Base-by-base conservation (phyloP, 768 basidiomycete species). In the Boletellus ananas region DNA sequence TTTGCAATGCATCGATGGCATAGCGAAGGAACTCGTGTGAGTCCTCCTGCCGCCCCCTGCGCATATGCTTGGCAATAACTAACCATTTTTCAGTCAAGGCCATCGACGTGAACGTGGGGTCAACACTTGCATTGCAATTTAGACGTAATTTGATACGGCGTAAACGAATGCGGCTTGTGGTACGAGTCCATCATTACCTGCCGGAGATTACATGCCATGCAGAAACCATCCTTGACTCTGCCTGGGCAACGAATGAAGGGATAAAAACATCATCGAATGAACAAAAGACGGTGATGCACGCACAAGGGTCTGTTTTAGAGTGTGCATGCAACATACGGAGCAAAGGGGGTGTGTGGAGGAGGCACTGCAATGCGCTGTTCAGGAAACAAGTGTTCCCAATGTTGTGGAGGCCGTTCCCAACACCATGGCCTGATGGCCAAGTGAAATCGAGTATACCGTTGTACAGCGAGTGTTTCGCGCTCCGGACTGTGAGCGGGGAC, bases 21-120 rank as follows among this genome's bases (percentile, higher is more conserved):
- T 94, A 96, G 29, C 96, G 85, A 43, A 99, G 82, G 63, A 98
- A 98, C 69, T 99, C 96, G 64, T 99, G 96, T 9, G 96, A 85
- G 66, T 99, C 96, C 64, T 99, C 96, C 67, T 99, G 96, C 58
- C 92, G 74, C n/a, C 91, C 93, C 69, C 73, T 80, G 36, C 85
- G 82, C 82, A 97, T 84, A 60, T 90, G 85, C 66, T 93, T 94
- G 14, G 94, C 94, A 51, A 98, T 94, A 8, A 75, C 93, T 97
- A 43, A 37, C 33, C 31, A 37, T 29, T 29, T n/a, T 29, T 48
- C 31, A 21, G 34, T 49, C 38, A 59, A 37, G 23, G 42, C 42
- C 27, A 10, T 57, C 34, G 51, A 47, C 6, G 36, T 34, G 44
- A 27, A 34, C 25, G 41, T 17, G 31, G n/a, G 33, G 23, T 36